These are phyloP conservation scores for Phytophthora ramorum DNA, from an alignment of 352 stramenopile species.

Conservation along the genomic window DNA sequence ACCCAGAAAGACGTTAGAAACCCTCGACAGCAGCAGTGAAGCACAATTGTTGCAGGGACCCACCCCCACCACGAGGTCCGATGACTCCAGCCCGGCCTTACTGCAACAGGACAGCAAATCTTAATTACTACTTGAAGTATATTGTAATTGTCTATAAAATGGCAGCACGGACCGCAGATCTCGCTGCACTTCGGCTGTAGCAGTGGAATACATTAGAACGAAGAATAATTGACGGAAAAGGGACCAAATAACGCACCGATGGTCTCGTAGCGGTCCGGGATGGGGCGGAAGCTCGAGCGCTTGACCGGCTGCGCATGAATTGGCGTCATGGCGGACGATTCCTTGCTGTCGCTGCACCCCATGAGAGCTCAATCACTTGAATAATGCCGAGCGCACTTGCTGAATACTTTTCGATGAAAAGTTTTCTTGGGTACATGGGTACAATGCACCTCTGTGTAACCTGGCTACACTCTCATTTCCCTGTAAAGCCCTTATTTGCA, in stretches of 20 bases:
- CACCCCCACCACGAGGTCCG: conserved; percentile 59
- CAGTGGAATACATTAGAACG: neutral
- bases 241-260: conserved; percentile 33
- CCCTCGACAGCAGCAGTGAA: neutral
- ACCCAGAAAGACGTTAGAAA: neutral
- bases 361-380: conserved; percentile 7
- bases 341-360: conserved; percentile 29
- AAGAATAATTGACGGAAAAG: neutral
- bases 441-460: neutral
- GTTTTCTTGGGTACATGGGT: neutral
- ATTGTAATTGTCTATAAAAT: neutral
- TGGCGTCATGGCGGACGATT: conserved; percentile 1
- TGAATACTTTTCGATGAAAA: neutral
- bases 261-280: conserved; percentile 68
- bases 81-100: conserved; percentile 59
- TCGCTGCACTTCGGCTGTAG: conserved; percentile 46
- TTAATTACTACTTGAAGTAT: neutral
- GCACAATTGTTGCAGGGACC: neutral
- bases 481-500: too few relatives aligned
- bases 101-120: conserved; percentile 16
- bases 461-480: too few relatives aligned
- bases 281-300: conserved; percentile 43
- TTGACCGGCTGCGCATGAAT: neutral
- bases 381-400: neutral
- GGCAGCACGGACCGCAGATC: conserved; percentile 33